Base-by-base conservation (phyloP, 164 flowering plant species). In the Chimonanthus salicifolius region DNA sequence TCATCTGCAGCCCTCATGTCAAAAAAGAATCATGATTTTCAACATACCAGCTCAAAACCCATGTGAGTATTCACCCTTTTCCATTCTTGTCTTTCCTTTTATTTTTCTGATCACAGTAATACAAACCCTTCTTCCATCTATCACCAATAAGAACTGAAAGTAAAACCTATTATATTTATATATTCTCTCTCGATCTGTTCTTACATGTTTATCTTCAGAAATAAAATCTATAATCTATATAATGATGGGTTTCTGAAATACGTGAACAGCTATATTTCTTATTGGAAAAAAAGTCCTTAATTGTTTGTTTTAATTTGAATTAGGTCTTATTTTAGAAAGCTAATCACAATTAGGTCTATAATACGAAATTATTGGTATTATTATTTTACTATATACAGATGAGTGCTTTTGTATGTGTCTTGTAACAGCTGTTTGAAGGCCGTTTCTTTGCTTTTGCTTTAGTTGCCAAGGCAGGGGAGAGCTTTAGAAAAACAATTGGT, bases 21-120 rank as follows among this genome's bases (percentile, higher is more conserved):
- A 82, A 83, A 33, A 33, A 83, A 86, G 91, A 86, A 90, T 90
- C 83, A 92, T 89, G 85, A 84, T 75, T 78, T 45, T 80, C 89
- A 84, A 71, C 85, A 82, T 88, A 85, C 88, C 87, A 83, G 80
- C 92, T 81, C 88, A 77, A 90, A 70, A 82, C 89, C 89, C 97
- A 89, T 89, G 95, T 90, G 94, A 88, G 85, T 81, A 85, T 80
- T 78, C 84, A 65, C 60, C 75, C 69, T 69, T 78, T 72, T 16
- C 47, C 47, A 47, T 45, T 44, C 45, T 65, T 48, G 45, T 44
- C 49, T 65, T 4, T 43, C 8, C 47, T 10, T 44, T 11, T 44
- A 33, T 7, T 45, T n/a, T 63, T 15, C 47, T 65, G 7, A 10
- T 54, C 60, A 54, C 16, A 68, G 16, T 16, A 68, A 16, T 48